Conservation (phyloP, 495 filamentous ascomycete genomes). For the Opeltia flavorubescens region DNA sequence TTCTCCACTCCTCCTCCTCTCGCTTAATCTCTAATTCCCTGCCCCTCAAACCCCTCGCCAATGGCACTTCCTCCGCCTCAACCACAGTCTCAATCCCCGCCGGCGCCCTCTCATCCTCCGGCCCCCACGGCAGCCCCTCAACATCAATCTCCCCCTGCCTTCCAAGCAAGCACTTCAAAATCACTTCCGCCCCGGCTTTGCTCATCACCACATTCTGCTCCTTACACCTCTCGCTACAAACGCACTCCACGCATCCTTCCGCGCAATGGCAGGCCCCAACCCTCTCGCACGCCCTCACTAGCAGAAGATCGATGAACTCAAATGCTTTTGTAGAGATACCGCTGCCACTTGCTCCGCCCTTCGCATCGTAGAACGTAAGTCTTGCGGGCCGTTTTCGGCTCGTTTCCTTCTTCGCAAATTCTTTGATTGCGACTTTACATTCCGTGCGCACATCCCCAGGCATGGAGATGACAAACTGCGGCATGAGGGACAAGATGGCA, state of each 20-base stretch:
- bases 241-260: slow-evolving; percentile 78
- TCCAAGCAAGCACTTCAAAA: slow-evolving; percentile 61
- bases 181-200: slow-evolving; percentile 72
- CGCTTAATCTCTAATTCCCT: slow-evolving; percentile 30
- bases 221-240: slow-evolving; percentile 71
- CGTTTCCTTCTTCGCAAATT: slow-evolving; percentile 64
- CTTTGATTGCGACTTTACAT: slow-evolving; percentile 68
- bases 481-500: slow-evolving; percentile 71
- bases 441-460: slow-evolving; percentile 86
- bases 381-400: slow-evolving; percentile 74
- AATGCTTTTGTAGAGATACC: slow-evolving; percentile 88
- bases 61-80: slow-evolving; percentile 47
- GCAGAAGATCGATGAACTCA: slow-evolving; percentile 70
- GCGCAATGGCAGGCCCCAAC: slow-evolving; percentile 58
- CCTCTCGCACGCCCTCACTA: slow-evolving; percentile 64
- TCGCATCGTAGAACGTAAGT: slow-evolving; percentile 88
- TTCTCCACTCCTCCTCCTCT: slow-evolving; percentile 14
- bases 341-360: slow-evolving; percentile 68
- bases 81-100: slow-evolving; percentile 79
- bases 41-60: slow-evolving; percentile 27
- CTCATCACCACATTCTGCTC: slow-evolving; percentile 88
- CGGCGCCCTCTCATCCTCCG: slow-evolving; percentile 47
- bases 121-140: slow-evolving; percentile 68
- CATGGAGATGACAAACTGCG: slow-evolving; percentile 76
- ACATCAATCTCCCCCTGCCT: slow-evolving; percentile 60